Percentiles rank a stretch among this genome's conserved stretches.
These are phyloP conservation scores for Raffaelea albimanens DNA, from an alignment of 2,329 filamentous ascomycete genomes.

Conservation along the genomic window DNA sequence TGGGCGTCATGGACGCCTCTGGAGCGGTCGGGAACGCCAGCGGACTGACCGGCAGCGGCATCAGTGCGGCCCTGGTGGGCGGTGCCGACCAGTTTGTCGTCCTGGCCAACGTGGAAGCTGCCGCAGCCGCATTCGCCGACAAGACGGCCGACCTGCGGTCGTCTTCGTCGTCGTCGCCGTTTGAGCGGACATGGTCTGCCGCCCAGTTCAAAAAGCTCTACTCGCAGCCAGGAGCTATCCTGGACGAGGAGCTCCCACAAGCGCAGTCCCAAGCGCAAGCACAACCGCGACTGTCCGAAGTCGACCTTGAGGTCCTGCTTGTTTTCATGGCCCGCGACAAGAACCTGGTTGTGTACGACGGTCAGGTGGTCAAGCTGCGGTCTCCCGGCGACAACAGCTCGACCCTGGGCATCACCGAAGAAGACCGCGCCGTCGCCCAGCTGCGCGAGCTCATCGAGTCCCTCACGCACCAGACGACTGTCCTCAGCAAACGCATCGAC, in stretches of 20 bases:
- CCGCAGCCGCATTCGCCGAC: slow-evolving; percentile 43
- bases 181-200: slow-evolving; percentile 60
- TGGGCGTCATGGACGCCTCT: slow-evolving; percentile 49
- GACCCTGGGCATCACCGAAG: slow-evolving; percentile 53
- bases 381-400: slow-evolving; percentile 49
- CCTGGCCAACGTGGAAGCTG: slow-evolving; percentile 50
- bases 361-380: slow-evolving; percentile 66
- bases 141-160: slow-evolving; percentile 27
- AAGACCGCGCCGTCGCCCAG: slow-evolving; percentile 75
- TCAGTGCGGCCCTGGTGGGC: slow-evolving; percentile 16
- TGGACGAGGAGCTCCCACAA: slow-evolving; percentile 14
- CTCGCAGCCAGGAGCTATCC: slow-evolving; percentile 32
- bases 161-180: slow-evolving; percentile 28
- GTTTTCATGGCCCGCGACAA: slow-evolving; percentile 62
- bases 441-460: slow-evolving; percentile 71
- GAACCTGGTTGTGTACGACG: slow-evolving; percentile 47
- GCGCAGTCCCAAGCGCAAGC: slow-evolving; percentile 14
- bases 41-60: no score
- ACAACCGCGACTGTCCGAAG: slow-evolving; percentile 43
- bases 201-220: slow-evolving; percentile 54
- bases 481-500: slow-evolving; percentile 58
- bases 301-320: slow-evolving; percentile 62
- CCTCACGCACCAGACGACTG: slow-evolving; percentile 61
- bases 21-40: slow-evolving; percentile 8
- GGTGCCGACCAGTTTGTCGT: slow-evolving; percentile 53